Evolutionary conservation across 352 stramenopile species (phyloP), one percentile per base, ranked within the genome.

Genomic region (Aphanomyces cochlioides): DNA sequence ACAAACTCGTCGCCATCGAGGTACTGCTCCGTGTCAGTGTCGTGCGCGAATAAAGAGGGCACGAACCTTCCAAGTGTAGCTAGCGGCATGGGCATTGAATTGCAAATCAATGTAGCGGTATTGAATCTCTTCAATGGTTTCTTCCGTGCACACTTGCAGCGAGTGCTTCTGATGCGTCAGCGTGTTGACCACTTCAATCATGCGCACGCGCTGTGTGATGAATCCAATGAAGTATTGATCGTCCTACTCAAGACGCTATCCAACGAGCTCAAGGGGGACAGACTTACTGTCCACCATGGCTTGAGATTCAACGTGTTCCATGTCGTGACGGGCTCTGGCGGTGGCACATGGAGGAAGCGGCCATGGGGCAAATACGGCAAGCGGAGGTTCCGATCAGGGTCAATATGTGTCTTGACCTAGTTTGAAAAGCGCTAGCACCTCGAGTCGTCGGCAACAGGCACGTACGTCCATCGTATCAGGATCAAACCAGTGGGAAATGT

Each of bases 401-500:
- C 90, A 1, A 96, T 70, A 71, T 90, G 83, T 7, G 82, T 87
- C 71, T 90, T 88, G 19, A 96, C 82, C 79, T 95, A 47, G 17
- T 5, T 7, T n/a, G 21, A 17, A 28, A 28, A 28, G 28, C 28
- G 28, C 28, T 28, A 28, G 28, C 37, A 12, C 2, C 50, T 54
- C 2, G 3, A 7, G 15, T 41, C 13, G 45, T 43, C 69, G 17
- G 0, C 10, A 50, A 12, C 1, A 2, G 43, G 17, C 10, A 12
- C 10, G 15, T 78, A 93, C 83, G 63, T 96, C 82, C 6, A 80
- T 73, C 0, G 82, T 94, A 4, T 84, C 77, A 5, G 64, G 39
- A 40, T 96, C 84, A 70, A 98, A 98, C 92, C 92, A 98, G 67
- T 97, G 88, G 0, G 90, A 96, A 36, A 98, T 83, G 68, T 98